phyloP scores from a whole-genome alignment of 805 yeast genomes.

The Isabelozyma rhagii region DNA sequence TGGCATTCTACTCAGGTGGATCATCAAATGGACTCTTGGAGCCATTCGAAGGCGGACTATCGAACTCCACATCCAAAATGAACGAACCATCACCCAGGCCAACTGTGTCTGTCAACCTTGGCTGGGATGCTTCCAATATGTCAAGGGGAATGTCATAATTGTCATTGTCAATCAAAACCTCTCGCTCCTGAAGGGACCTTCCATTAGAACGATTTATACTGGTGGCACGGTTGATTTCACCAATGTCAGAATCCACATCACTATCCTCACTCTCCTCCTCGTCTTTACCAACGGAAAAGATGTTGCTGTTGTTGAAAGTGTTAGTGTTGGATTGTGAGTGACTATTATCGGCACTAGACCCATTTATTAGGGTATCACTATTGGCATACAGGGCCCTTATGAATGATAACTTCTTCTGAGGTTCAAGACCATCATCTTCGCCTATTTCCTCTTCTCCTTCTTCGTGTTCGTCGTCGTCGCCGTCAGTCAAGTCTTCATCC shows the following conservation, averaged over 20 bases:
- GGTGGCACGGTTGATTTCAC: conserved; percentile 42
- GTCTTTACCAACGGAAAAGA: conserved; percentile 5
- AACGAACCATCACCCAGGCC: conserved; percentile 18
- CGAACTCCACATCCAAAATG: conserved; percentile 31
- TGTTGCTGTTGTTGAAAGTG: conserved; percentile 1
- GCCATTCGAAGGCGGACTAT: conserved; percentile 10
- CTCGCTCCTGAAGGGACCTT: conserved; percentile 6
- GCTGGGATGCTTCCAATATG: not conserved
- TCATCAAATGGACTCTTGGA: conserved; percentile 30
- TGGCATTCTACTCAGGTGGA: conserved; percentile 5
- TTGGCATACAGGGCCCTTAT: not conserved
- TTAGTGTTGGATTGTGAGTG: not conserved
- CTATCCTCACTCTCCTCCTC: conserved; percentile 26
- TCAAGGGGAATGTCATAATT: not conserved
- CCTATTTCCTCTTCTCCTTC: conserved; percentile 15
- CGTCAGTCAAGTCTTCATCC: conserved; percentile 23
- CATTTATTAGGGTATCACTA: not conserved
- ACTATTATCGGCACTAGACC: not conserved
- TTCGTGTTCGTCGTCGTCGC: conserved; percentile 15
- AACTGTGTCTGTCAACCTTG: not conserved
- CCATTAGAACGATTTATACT: conserved; percentile 19
- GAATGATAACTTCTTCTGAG: conserved; percentile 1
- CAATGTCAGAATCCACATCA: conserved; percentile 46
- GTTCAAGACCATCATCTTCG: conserved; percentile 14
- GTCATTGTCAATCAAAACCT: conserved; percentile 10